A percentile compares a stretch with the other conserved stretches of the same genome.
Conservation (phyloP, 352 stramenopile genomes). For the Globisporangium nunn region DNA sequence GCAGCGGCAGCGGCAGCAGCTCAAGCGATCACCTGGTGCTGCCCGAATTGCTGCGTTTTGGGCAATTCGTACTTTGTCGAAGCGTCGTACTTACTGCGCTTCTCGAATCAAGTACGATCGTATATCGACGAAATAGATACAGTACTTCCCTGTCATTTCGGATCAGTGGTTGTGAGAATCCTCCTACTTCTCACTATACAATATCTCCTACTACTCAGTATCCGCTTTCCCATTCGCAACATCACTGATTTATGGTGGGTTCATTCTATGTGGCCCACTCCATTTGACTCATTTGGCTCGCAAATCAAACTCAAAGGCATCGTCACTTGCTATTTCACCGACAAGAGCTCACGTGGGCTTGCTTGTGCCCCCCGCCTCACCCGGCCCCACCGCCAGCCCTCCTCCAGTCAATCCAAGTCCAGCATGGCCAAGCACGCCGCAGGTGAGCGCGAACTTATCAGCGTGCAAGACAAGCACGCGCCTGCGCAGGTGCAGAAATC, state of each 20-base stretch:
- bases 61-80: no score
- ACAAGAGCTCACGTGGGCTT: neutral
- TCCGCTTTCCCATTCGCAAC: neutral
- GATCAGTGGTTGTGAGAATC: neutral
- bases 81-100: no score
- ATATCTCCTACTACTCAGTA: neutral
- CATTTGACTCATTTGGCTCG: neutral
- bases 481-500: conserved; percentile 17
- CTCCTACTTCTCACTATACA: neutral
- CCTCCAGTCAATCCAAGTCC: neutral
- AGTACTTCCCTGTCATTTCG: neutral
- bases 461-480: conserved; percentile 9
- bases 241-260: neutral
- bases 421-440: conserved; percentile 3
- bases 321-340: neutral
- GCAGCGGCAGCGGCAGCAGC: no score
- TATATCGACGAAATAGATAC: no score
- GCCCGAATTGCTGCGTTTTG: no score
- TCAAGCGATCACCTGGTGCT: no score
- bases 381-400: neutral
- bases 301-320: neutral
- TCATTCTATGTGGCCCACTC: neutral
- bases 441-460: conserved; percentile 2
- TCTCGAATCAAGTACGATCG: no score
- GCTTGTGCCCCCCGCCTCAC: no score